Evolutionary conservation across 2,329 filamentous ascomycete genomes (phyloP).

Genomic region (Cercospora sesami): DNA sequence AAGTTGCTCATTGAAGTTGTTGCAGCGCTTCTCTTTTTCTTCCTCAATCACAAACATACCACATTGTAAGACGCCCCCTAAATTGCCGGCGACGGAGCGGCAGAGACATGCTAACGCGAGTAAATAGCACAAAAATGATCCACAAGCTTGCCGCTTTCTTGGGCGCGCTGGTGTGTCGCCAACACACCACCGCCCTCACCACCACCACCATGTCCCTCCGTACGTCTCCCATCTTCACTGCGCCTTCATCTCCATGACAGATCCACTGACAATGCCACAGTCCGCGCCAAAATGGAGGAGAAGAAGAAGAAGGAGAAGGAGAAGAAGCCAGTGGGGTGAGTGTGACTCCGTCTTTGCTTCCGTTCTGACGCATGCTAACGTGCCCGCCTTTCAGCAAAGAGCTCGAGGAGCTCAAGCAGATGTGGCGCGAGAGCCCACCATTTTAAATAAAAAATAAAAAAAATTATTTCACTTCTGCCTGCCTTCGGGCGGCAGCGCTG

Average conservation of each 20-base stretch:
- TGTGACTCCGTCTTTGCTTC: no score
- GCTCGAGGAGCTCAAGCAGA: slow-evolving; percentile 6
- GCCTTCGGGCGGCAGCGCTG: slow-evolving; percentile 2
- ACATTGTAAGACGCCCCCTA: neutral
- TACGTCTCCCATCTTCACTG: neutral
- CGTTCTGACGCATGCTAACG: neutral
- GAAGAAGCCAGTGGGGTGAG: slow-evolving; percentile 1
- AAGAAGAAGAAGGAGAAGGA: slow-evolving; percentile 13
- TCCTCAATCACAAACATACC: neutral
- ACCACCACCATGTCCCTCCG: neutral
- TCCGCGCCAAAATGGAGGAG: neutral
- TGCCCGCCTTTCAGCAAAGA: neutral
- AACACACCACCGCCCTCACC: slow-evolving; percentile 1
- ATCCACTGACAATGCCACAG: slow-evolving; percentile 10
- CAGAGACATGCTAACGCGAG: slow-evolving; percentile 1
- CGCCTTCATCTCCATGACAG: neutral
- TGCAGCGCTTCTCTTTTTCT: neutral
- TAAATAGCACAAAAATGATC: slow-evolving; percentile 5
- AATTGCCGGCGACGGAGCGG: neutral
- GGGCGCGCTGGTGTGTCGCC: neutral
- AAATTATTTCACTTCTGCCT: slow-evolving; percentile 2
- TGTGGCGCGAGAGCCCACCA: slow-evolving; percentile 6
- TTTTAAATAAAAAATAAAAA: slow-evolving; percentile 1
- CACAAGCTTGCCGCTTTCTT: slow-evolving; percentile 2
- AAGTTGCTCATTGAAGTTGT: neutral